These are phyloP conservation scores for Meyerozyma athensensis DNA, from an alignment of 1,139 yeast genomes.

Conservation along the genomic window DNA sequence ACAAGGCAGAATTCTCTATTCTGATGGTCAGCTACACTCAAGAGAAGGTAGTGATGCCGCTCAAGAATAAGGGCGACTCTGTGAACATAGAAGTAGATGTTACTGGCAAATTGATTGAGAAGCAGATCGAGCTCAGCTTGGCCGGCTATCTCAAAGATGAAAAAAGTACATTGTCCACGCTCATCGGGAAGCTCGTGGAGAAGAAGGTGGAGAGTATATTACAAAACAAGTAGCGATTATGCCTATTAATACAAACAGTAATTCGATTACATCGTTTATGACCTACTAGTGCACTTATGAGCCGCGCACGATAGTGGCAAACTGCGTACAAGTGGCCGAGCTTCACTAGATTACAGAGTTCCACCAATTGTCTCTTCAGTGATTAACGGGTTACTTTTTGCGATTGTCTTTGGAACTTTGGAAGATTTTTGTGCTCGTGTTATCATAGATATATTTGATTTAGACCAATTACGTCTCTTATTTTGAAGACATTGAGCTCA, in stretches of 20 bases:
- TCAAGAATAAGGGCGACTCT: conserved; percentile 53
- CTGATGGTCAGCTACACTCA: conserved; percentile 94
- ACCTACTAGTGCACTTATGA: too few relatives aligned
- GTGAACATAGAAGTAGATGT: conserved; percentile 94
- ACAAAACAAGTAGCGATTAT: too few relatives aligned
- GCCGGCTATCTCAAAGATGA: conserved; percentile 49
- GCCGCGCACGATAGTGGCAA: conserved; percentile 3
- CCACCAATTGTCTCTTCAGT: background rate
- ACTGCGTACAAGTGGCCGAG: conserved; percentile 1
- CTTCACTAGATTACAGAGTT: background rate
- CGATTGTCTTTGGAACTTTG: too few relatives aligned
- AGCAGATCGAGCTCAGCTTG: conserved; percentile 63
- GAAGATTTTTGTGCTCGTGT: too few relatives aligned
- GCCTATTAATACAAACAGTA: too few relatives aligned
- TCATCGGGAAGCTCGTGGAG: conserved; percentile 51
- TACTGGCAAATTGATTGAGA: conserved; percentile 86
- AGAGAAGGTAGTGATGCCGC: conserved; percentile 68
- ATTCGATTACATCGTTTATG: too few relatives aligned
- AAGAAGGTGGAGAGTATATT: conserved; percentile 29
- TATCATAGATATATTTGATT: too few relatives aligned
- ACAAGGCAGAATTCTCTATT: conserved; percentile 59
- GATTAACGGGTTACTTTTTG: too few relatives aligned
- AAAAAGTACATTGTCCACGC: conserved; percentile 31
- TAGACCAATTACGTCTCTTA: too few relatives aligned
- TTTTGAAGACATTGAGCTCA: too few relatives aligned